A percentile compares a stretch with the other conserved stretches of the same genome.
Conservation (phyloP, 768 basidiomycete genomes). For the Boletus tylopilopsis region DNA sequence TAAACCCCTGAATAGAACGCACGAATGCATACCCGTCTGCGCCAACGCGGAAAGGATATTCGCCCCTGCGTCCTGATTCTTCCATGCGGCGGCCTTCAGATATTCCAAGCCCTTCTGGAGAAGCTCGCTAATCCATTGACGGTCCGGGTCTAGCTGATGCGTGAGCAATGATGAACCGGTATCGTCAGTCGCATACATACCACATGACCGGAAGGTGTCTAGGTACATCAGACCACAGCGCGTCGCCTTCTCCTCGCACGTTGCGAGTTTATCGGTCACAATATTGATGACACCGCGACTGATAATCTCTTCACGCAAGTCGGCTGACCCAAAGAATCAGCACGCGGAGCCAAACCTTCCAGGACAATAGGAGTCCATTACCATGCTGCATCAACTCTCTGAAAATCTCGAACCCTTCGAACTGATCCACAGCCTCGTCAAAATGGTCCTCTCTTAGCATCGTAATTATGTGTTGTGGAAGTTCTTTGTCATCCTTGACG, state of each 20-base stretch:
- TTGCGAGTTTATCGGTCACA: conserved; percentile 8
- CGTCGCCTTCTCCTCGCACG: conserved; percentile 6
- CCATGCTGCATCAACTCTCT: background rate
- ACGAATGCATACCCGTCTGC: conserved; percentile 13
- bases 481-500: background rate
- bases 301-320: conserved; percentile 12
- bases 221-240: conserved; percentile 17
- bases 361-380: background rate
- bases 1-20: background rate
- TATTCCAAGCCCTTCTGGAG: conserved; percentile 4
- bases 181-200: conserved; percentile 1
- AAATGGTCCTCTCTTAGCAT: no score
- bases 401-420: no score
- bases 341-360: background rate
- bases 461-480: no score
- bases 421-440: no score
- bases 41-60: conserved; percentile 21
- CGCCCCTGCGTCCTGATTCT: conserved; percentile 21
- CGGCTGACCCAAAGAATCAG: conserved; percentile 8
- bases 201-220: conserved; percentile 15
- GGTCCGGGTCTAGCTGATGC: background rate
- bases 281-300: conserved; percentile 8
- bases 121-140: conserved; percentile 7
- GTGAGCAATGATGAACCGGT: background rate
- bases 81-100: conserved; percentile 4